Evolutionary conservation across 2,329 filamentous ascomycete genomes (phyloP).

Genomic region (Epichloe brachyelytri): DNA sequence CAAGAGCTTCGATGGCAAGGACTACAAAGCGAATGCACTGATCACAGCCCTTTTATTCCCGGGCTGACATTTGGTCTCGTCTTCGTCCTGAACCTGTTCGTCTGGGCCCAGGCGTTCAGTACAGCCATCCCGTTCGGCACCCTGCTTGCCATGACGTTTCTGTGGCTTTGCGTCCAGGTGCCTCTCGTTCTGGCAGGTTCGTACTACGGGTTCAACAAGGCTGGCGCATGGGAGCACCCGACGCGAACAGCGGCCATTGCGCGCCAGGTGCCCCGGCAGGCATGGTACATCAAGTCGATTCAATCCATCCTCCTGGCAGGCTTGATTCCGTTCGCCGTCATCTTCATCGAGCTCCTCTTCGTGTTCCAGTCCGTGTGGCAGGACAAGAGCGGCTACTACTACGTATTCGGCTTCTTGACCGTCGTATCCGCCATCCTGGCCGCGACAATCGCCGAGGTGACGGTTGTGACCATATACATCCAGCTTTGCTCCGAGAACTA

Average conservation of each 20-base stretch:
- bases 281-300: conserved; percentile 58
- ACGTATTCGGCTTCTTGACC: conserved; percentile 76
- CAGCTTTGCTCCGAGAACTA: conserved; percentile 78
- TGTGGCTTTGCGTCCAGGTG: conserved; percentile 79
- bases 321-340: conserved; percentile 70
- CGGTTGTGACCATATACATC: conserved; percentile 70
- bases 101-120: conserved; percentile 81
- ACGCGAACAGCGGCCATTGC: conserved; percentile 61
- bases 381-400: conserved; percentile 86
- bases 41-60: conserved; percentile 65
- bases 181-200: conserved; percentile 72
- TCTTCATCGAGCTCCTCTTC: conserved; percentile 79
- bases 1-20: conserved; percentile 65
- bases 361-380: conserved; percentile 82
- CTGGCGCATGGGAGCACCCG: conserved; percentile 64
- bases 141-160: conserved; percentile 54
- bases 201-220: conserved; percentile 59
- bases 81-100: conserved; percentile 76
- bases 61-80: conserved; percentile 62
- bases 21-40: conserved; percentile 64
- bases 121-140: conserved; percentile 78
- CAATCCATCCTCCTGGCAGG: conserved; percentile 60
- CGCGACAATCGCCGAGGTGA: conserved; percentile 69
- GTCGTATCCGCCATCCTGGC: conserved; percentile 61
- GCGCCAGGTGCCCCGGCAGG: conserved; percentile 60